Percentiles rank a stretch among this genome's conserved stretches.
These are phyloP conservation scores for Plenodomus lindquistii DNA, from an alignment of 2,329 filamentous ascomycete species.

Conservation along the genomic window DNA sequence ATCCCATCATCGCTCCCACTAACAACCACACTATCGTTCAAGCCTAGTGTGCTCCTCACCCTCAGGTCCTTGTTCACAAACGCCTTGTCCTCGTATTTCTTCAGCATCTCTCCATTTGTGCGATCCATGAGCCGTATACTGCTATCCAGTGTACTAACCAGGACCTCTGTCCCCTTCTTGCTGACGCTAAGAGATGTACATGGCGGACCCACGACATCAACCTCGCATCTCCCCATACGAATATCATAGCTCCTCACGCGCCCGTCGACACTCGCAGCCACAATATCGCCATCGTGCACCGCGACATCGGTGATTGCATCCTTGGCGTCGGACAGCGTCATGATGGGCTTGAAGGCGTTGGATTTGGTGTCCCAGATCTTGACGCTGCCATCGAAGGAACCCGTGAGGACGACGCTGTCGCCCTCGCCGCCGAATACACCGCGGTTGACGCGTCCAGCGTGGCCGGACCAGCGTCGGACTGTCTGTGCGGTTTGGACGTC, in stretches of 20 bases:
- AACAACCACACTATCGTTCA: conserved; percentile 75
- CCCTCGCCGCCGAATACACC: conserved; percentile 77
- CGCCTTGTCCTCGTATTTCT: conserved; percentile 64
- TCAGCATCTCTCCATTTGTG: conserved; percentile 70
- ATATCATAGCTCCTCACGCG: conserved; percentile 81
- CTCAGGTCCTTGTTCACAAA: conserved; percentile 71
- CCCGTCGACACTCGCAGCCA: conserved; percentile 83
- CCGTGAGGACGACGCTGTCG: conserved; percentile 72
- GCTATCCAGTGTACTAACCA: conserved; percentile 77
- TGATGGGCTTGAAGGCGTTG: conserved; percentile 64
- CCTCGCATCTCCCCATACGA: conserved; percentile 67
- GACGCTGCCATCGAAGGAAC: conserved; percentile 75
- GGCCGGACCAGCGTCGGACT: conserved; percentile 72
- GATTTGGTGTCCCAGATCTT: conserved; percentile 62
- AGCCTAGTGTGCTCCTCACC: conserved; percentile 75
- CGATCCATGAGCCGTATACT: conserved; percentile 81
- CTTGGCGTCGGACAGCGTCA: conserved; percentile 72
- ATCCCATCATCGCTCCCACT: conserved; percentile 79
- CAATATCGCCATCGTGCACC: conserved; percentile 57
- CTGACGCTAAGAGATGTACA: conserved; percentile 79
- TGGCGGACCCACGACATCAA: conserved; percentile 48
- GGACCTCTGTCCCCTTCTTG: conserved; percentile 71
- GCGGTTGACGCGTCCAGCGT: conserved; percentile 74
- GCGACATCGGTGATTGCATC: conserved; percentile 63
- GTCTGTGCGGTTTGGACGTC: conserved; percentile 84